phyloP scores from a whole-genome alignment of 2,329 filamentous ascomycete genomes.

The Exserohilum rostratum region DNA sequence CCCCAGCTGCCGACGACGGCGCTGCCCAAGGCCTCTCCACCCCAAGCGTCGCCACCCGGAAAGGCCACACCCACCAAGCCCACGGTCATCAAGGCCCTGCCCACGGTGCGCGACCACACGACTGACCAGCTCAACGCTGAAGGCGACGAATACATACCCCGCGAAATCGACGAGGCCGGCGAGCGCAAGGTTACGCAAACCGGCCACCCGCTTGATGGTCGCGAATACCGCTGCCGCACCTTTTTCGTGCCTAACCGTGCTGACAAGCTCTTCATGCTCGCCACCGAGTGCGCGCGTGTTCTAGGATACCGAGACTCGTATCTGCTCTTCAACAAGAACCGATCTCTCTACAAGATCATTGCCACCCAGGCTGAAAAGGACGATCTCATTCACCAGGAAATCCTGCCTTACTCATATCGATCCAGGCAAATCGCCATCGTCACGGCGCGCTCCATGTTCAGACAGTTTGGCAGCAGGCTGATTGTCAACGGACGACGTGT shows the following conservation, averaged over 20 bases:
- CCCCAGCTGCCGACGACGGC: constrained; percentile 60
- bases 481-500: constrained; percentile 89
- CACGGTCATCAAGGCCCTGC: constrained; percentile 84
- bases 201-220: constrained; percentile 79
- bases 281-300: constrained; percentile 93
- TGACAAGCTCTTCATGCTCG: constrained; percentile 97
- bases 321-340: constrained; percentile 96
- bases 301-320: constrained; percentile 97
- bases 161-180: constrained; percentile 89
- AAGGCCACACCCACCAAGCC: constrained; percentile 82
- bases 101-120: constrained; percentile 94
- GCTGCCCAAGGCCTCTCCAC: constrained; percentile 59
- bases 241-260: constrained; percentile 91
- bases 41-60: constrained; percentile 66
- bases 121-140: constrained; percentile 90
- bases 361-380: constrained; percentile 96
- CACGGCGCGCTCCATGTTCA: constrained; percentile 96
- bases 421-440: constrained; percentile 99
- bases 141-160: constrained; percentile 91
- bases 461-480: constrained; percentile 94
- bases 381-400: constrained; percentile 91
- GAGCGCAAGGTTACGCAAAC: constrained; percentile 91
- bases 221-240: constrained; percentile 90
- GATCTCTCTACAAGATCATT: constrained; percentile 96
- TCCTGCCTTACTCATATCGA: constrained; percentile 94